phyloP scores from a whole-genome alignment of 768 basidiomycete species.

The Leccinellum albellum region DNA sequence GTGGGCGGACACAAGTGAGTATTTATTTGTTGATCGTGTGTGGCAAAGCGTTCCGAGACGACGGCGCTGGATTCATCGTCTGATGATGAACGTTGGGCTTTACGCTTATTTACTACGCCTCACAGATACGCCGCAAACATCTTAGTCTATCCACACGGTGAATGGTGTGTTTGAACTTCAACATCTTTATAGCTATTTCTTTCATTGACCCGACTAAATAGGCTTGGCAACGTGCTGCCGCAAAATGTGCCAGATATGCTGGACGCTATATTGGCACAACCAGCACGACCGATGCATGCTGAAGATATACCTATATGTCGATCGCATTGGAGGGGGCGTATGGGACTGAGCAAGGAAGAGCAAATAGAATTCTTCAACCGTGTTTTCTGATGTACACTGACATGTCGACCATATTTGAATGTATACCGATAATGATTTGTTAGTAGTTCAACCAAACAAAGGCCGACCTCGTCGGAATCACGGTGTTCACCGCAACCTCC shows the following conservation, averaged over 20 bases:
- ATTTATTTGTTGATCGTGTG: constrained; percentile 6
- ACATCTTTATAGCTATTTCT: background rate
- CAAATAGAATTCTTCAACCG: constrained; percentile 40
- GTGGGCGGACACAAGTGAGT: constrained; percentile 81
- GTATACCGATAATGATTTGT: background rate
- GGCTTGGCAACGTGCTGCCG: constrained; percentile 61
- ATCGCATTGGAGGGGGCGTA: constrained; percentile 66
- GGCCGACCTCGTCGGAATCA: constrained; percentile 47
- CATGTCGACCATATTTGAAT: background rate
- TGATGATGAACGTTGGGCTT: background rate
- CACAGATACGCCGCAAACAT: constrained; percentile 45
- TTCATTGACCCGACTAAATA: constrained; percentile 19
- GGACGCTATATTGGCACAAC: constrained; percentile 37
- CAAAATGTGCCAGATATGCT: constrained; percentile 55
- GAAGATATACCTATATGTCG: constrained; percentile 39
- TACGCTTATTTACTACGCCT: background rate
- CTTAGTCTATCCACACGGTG: constrained; percentile 65
- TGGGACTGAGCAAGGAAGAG: constrained; percentile 59
- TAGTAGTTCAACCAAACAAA: constrained; percentile 42
- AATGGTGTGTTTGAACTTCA: constrained; percentile 48
- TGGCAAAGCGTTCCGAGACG: background rate
- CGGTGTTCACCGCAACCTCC: constrained; percentile 51
- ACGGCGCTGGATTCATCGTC: background rate
- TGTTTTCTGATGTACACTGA: background rate
- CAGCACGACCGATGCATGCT: constrained; percentile 25